Percentiles rank a stretch among this genome's conserved stretches.
Conservation (phyloP, 495 filamentous ascomycete species). For the Penicillium atrosanguineum region DNA sequence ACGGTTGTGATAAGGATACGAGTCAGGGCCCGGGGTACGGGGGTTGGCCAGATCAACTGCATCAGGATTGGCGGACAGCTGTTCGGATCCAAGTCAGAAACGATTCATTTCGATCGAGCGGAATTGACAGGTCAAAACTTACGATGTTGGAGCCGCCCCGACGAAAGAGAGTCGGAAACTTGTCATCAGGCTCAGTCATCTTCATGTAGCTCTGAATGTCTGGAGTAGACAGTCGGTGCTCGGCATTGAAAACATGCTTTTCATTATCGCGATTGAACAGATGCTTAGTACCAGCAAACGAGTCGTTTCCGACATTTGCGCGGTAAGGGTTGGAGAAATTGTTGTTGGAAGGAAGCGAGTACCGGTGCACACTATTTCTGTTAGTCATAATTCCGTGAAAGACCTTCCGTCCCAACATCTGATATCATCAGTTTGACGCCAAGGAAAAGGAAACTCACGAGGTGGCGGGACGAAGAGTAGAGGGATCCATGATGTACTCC, state of each 20-base stretch:
- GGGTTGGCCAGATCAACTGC: constrained; percentile 77
- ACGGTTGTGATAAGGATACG: constrained; percentile 64
- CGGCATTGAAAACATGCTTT: constrained; percentile 43
- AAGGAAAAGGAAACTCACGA: constrained; percentile 35
- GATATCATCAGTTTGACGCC: not conserved
- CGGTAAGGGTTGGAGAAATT: constrained; percentile 58
- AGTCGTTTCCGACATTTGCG: constrained; percentile 46
- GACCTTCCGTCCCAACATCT: not conserved
- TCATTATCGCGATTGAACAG: constrained; percentile 82
- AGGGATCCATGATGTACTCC: constrained; percentile 36
- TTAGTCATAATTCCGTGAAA: constrained; percentile 9
- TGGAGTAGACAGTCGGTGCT: constrained; percentile 54
- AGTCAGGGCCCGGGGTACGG: constrained; percentile 63
- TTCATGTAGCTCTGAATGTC: constrained; percentile 66
- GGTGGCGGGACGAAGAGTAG: constrained; percentile 35
- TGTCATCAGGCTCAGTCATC: constrained; percentile 73
- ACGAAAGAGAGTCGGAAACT: constrained; percentile 78
- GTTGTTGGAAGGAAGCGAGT: constrained; percentile 81
- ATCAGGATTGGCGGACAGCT: constrained; percentile 79
- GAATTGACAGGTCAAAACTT: constrained; percentile 33
- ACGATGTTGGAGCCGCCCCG: constrained; percentile 68
- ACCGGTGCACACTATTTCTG: constrained; percentile 65
- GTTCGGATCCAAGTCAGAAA: constrained; percentile 26
- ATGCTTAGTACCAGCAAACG: constrained; percentile 77
- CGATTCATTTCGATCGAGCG: not conserved